A percentile compares a stretch with the other conserved stretches of the same genome.
These are phyloP conservation scores for Quercus dentata DNA, from an alignment of 306 rosid species.

Conservation along the genomic window DNA sequence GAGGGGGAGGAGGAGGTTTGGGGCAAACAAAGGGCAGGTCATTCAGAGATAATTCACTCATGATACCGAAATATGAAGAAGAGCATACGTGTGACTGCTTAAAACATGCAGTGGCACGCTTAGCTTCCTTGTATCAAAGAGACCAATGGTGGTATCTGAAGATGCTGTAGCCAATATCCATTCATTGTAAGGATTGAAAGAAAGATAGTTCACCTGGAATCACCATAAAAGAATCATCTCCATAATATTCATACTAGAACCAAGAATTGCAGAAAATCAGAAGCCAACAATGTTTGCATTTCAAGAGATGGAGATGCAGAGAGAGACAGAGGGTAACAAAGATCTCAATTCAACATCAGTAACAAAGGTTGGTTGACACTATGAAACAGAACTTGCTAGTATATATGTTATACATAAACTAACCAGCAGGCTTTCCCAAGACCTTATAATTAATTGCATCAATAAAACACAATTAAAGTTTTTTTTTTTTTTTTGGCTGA, in stretches of 20 bases:
- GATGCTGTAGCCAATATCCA: slow-evolving; percentile 96
- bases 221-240: slow-evolving; percentile 9
- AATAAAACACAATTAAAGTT: neutral
- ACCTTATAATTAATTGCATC: neutral
- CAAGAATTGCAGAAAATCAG: neutral
- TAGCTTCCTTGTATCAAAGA: slow-evolving; percentile 81
- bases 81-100: slow-evolving; percentile 73
- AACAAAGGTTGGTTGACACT: neutral
- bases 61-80: neutral
- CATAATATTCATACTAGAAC: neutral
- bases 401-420: neutral
- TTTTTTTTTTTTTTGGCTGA: neutral
- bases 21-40: neutral
- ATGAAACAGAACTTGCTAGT: neutral
- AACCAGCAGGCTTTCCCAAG: neutral
- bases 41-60: neutral
- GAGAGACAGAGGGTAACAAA: neutral
- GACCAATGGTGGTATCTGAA: slow-evolving; percentile 75
- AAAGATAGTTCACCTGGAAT: slow-evolving; percentile 77
- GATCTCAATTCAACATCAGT: neutral
- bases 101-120: slow-evolving; percentile 61
- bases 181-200: slow-evolving; percentile 79
- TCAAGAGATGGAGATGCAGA: neutral
- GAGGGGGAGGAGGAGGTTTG: too few relatives aligned
- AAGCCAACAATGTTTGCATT: neutral